Base-by-base conservation (phyloP, 139 green algal genomes). In the Edaphochlamys debaryana region DNA sequence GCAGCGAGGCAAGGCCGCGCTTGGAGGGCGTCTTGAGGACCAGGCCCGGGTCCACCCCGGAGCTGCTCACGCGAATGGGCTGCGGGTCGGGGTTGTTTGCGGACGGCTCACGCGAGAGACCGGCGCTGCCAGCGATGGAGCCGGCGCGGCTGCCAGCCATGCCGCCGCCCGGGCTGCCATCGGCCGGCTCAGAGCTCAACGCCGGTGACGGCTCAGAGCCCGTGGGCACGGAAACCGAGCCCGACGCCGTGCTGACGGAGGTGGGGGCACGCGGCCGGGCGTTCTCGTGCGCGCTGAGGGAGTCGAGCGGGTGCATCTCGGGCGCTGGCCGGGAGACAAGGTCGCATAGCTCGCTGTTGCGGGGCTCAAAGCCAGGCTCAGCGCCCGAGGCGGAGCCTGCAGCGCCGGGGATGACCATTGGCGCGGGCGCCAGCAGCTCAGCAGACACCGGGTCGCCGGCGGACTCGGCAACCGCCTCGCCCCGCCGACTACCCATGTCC, bases 391-490 rank as follows among this genome's bases (percentile, higher is more conserved):
- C 36, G 8, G 68, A 40, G 1, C 29, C 40, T 6, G 40, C 40
- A 45, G 69, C 30, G 27, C 56, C 56, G 2, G 60, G 60, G 30
- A 67, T 19, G 4, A 45, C 19, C 29, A 78, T 1, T 2, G 69
- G 45, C 1, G 45, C 45, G 6, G 69, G 69, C 48, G 45, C 48
- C 4, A 66, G 48, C n/a, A 78, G 69, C 48, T 34, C 69, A 4
- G 69, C n/a, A 19, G 45, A 32, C 1, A 78, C 69, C 15, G 69
- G 69, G 69, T 78, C 69, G 0, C 27, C 69, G 0, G 69, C 69
- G 13, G 69, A 78, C 45, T 78, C 69, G 19, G 45, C 69, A 0
- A 78, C 69, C 15, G 69, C 69, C 42, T 75, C 41, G 29, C 69
- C 41, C 3, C 69, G 69, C 20, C 17, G 17, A 8, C 19, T 6